Evolutionary conservation across 306 rosid genomes (phyloP).

Genomic region (Lablab purpureus): DNA sequence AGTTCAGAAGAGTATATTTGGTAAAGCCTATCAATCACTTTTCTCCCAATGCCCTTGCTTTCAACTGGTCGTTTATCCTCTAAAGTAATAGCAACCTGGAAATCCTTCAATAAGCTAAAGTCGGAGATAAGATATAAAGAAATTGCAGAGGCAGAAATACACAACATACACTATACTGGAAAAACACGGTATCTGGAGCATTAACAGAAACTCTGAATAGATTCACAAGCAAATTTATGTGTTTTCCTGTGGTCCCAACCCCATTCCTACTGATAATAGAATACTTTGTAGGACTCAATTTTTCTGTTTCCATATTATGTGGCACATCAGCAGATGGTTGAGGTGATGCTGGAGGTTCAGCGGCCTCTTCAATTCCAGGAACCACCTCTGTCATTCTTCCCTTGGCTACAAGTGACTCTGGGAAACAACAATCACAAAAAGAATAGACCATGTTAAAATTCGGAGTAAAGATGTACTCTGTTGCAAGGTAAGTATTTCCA

Average conservation of each 20-base stretch:
- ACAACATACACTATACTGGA: conserved; percentile 80
- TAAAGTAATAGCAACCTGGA: conserved; percentile 71
- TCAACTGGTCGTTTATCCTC: conserved; percentile 69
- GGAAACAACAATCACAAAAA: conserved; percentile 30
- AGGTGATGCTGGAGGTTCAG: conserved; percentile 48
- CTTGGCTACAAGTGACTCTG: conserved; percentile 28
- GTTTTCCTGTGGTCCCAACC: conserved; percentile 66
- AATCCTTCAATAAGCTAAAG: conserved; percentile 39
- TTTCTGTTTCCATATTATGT: conserved; percentile 47
- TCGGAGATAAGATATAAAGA: neutral
- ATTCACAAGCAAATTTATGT: conserved; percentile 63
- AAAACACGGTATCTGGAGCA: conserved; percentile 74
- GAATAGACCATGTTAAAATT: conserved; percentile 22
- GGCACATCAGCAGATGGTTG: conserved; percentile 44
- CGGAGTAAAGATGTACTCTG: neutral
- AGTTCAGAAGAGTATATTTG: conserved; percentile 74
- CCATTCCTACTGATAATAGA: conserved; percentile 66
- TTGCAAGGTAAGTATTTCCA: neutral
- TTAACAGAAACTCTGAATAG: conserved; percentile 69
- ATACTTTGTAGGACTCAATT: conserved; percentile 47
- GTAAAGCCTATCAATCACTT: conserved; percentile 72
- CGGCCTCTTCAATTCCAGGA: conserved; percentile 46
- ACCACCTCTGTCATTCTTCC: conserved; percentile 51
- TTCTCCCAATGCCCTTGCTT: conserved; percentile 78
- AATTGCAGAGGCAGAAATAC: conserved; percentile 22